Base-by-base conservation (phyloP, 192 early-diverging fungal species). In the Entomortierella beljakovae region DNA sequence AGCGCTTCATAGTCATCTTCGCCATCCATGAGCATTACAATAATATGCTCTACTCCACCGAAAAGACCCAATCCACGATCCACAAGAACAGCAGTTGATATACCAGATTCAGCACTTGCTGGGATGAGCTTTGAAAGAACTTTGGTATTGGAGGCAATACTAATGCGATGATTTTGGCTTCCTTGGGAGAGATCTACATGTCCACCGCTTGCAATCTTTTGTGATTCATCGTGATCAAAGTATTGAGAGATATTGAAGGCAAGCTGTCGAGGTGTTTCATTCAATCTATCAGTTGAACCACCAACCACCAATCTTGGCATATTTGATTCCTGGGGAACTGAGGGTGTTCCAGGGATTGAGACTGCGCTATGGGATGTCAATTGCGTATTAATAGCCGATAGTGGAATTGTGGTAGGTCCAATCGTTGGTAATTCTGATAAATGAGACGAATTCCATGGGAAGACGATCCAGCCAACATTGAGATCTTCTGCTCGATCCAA, bases 11-110 rank as follows among this genome's bases (percentile, higher is more conserved):
- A 85, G 80, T 96, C 94, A 64, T 97, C 95, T 2, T 69, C 53
- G 1, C 91, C 88, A 16, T 94, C 94, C 52, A 90, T 71, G 71
- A 93, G 92, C 18, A 90, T 88, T 23, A 96, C 87, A 3, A 94
- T 82, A 26, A 97, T 81, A 7, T 86, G 80, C 64, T 90, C 66
- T 15, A 77, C 74, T 7, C 74, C 66, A 25, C 74, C 74, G 22
- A 69, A 51, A 15, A 77, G 83, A 46, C 85, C 55, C 43, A 76
- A 22, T 32, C 74, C 84, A 25, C 70, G 82, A 33, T 82, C 80
- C 37, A 81, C 85, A 46, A 84, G 79, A 8, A 77, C 66, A 29
- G 74, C 66, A 15, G 74, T 77, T 3, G 74, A 28, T 11, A 77
- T 68, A 23, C 58, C 63, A 1, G 72, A 65, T 5, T 68, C 52